phyloP scores from a whole-genome alignment of 2,329 filamentous ascomycete species.

The Coniochaeta sp. region DNA sequence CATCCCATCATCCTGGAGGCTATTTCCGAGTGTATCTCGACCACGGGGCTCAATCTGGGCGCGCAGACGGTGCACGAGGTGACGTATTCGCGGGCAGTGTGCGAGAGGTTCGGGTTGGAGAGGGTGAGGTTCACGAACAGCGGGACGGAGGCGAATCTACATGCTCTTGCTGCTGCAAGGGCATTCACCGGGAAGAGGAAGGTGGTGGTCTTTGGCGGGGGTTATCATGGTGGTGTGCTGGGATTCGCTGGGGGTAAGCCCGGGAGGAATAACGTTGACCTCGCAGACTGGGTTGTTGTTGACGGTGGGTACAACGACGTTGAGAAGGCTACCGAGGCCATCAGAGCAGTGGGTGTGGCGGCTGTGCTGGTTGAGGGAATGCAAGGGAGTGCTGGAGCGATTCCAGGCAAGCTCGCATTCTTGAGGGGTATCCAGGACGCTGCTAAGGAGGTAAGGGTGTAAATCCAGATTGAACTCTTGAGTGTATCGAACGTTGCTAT shows the following conservation, averaged over 20 bases:
- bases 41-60: slow-evolving; percentile 47
- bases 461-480: background rate
- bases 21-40: slow-evolving; percentile 34
- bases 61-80: slow-evolving; percentile 44
- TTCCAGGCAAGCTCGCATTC: slow-evolving; percentile 46
- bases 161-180: slow-evolving; percentile 48
- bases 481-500: background rate
- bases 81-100: slow-evolving; percentile 42
- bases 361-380: slow-evolving; percentile 61
- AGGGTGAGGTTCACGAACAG: slow-evolving; percentile 56
- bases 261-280: slow-evolving; percentile 39
- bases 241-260: slow-evolving; percentile 24
- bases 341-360: slow-evolving; percentile 39
- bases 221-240: slow-evolving; percentile 43
- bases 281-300: slow-evolving; percentile 50
- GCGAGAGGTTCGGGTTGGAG: slow-evolving; percentile 46
- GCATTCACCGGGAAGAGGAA: slow-evolving; percentile 35
- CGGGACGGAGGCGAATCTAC: slow-evolving; percentile 58
- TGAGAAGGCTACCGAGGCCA: slow-evolving; percentile 31
- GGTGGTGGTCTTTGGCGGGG: slow-evolving; percentile 41
- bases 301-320: slow-evolving; percentile 49
- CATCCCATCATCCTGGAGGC: slow-evolving; percentile 44
- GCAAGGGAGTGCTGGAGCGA: slow-evolving; percentile 55
- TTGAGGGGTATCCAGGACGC: slow-evolving; percentile 34
- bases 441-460: slow-evolving; percentile 26